Evolutionary conservation across 2,329 filamentous ascomycete species (phyloP).

Genomic region (Tolypocladium ophioglossoides): DNA sequence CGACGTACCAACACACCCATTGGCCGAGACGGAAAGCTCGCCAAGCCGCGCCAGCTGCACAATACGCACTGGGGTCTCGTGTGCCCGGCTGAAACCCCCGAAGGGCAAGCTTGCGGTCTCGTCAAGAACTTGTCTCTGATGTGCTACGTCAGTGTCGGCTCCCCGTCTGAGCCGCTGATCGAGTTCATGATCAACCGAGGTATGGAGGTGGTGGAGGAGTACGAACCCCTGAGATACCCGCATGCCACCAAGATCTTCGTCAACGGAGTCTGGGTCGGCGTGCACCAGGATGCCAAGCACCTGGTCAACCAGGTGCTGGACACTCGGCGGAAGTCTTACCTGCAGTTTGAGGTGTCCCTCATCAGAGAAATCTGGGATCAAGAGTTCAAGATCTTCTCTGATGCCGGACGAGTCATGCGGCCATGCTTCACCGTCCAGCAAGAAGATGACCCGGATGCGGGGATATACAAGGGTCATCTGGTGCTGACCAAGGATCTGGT

Average conservation of each 20-base stretch:
- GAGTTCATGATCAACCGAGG: slow-evolving; percentile 94
- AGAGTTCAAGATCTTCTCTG: slow-evolving; percentile 97
- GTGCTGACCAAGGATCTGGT: slow-evolving; percentile 74
- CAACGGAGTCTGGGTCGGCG: slow-evolving; percentile 96
- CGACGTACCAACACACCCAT: slow-evolving; percentile 96
- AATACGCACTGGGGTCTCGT: slow-evolving; percentile 98
- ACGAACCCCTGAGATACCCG: slow-evolving; percentile 73
- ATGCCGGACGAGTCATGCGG: slow-evolving; percentile 88
- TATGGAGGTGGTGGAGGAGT: slow-evolving; percentile 96
- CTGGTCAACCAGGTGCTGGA: slow-evolving; percentile 70
- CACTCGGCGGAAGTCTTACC: slow-evolving; percentile 68
- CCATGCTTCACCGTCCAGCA: slow-evolving; percentile 92
- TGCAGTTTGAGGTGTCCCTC: slow-evolving; percentile 87
- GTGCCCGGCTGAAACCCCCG: slow-evolving; percentile 92
- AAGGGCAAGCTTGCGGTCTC: slow-evolving; percentile 95
- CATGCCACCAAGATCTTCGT: slow-evolving; percentile 97
- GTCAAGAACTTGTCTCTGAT: slow-evolving; percentile 97
- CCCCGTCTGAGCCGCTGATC: slow-evolving; percentile 78
- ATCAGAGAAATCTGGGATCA: slow-evolving; percentile 93
- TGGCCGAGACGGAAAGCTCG: slow-evolving; percentile 93
- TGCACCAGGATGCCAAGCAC: slow-evolving; percentile 79
- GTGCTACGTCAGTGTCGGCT: slow-evolving; percentile 96
- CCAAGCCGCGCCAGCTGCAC: slow-evolving; percentile 93
- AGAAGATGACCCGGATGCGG: slow-evolving; percentile 60
- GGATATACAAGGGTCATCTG: slow-evolving; percentile 53